Evolutionary conservation across 371 early-diverging fungal genomes (phyloP).

Genomic region (Mortierella sp.): DNA sequence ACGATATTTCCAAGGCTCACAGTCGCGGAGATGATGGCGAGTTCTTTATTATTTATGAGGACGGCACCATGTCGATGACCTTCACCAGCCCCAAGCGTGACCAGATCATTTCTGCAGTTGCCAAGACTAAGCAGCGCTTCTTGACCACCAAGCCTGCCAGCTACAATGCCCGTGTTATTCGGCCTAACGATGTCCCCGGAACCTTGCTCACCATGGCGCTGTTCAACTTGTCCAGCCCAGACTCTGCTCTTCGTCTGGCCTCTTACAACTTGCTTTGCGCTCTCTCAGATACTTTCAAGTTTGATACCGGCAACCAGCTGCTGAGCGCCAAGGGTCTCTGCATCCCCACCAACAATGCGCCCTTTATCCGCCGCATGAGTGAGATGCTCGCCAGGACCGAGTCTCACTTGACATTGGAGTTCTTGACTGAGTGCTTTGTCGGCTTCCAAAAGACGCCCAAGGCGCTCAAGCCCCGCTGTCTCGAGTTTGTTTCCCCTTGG

Average conservation of each 20-base stretch:
- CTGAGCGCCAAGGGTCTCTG: constrained; percentile 88
- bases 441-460: constrained; percentile 87
- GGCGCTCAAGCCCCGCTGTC: constrained; percentile 82
- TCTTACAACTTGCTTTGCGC: constrained; percentile 92
- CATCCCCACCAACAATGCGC: constrained; percentile 89
- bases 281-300: constrained; percentile 85
- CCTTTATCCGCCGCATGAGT: constrained; percentile 86
- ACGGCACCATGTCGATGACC: constrained; percentile 74
- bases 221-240: constrained; percentile 87
- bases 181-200: constrained; percentile 94
- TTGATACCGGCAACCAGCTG: constrained; percentile 87
- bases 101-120: constrained; percentile 80
- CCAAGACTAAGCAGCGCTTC: constrained; percentile 79
- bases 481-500: constrained; percentile 95
- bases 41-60: constrained; percentile 84
- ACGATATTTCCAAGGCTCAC: constrained; percentile 75
- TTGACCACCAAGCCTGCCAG: constrained; percentile 77
- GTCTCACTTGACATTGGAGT: constrained; percentile 87
- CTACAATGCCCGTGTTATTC: constrained; percentile 78
- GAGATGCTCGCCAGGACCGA: constrained; percentile 83
- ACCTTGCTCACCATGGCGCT: constrained; percentile 93
- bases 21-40: constrained; percentile 77
- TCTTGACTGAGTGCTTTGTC: constrained; percentile 89
- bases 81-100: constrained; percentile 86
- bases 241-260: constrained; percentile 84